These are phyloP conservation scores for Candida anglica DNA, from an alignment of 805 yeast genomes.

Conservation along the genomic window DNA sequence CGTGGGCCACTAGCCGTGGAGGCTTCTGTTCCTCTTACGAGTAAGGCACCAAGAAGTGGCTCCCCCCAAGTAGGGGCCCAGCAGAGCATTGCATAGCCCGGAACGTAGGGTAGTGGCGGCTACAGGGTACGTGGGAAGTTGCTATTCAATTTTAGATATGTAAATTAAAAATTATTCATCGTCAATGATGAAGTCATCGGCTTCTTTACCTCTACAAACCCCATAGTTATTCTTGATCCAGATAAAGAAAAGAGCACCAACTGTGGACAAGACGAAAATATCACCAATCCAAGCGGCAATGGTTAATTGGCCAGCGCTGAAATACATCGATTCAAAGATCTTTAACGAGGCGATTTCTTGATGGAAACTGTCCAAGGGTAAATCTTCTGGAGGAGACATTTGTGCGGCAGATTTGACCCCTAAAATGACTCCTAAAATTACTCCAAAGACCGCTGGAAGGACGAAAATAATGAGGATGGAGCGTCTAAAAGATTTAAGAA, in stretches of 20 bases:
- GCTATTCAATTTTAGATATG: background rate
- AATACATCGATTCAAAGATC: background rate
- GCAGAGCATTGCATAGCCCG: too few relatives aligned
- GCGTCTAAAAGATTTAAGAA: slow-evolving; percentile 18
- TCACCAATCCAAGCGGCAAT: background rate
- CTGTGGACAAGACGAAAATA: background rate
- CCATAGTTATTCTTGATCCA: slow-evolving; percentile 5
- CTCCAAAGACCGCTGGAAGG: slow-evolving; percentile 14
- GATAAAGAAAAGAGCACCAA: background rate
- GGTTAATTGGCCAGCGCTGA: background rate
- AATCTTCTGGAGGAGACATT: background rate
- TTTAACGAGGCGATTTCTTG: background rate
- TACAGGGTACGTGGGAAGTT: background rate
- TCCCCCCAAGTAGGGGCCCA: too few relatives aligned
- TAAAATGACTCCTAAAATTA: background rate
- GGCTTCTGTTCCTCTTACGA: too few relatives aligned
- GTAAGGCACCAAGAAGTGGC: too few relatives aligned
- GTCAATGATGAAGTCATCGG: slow-evolving; percentile 1
- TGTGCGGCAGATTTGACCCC: background rate
- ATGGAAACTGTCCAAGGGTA: background rate
- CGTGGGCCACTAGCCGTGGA: too few relatives aligned
- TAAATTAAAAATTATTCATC: background rate
- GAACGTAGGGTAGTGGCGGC: too few relatives aligned
- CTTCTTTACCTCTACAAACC: background rate
- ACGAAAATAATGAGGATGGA: slow-evolving; percentile 24